phyloP scores from a whole-genome alignment of 495 filamentous ascomycete species.

The Hyaloscypha finlandica region DNA sequence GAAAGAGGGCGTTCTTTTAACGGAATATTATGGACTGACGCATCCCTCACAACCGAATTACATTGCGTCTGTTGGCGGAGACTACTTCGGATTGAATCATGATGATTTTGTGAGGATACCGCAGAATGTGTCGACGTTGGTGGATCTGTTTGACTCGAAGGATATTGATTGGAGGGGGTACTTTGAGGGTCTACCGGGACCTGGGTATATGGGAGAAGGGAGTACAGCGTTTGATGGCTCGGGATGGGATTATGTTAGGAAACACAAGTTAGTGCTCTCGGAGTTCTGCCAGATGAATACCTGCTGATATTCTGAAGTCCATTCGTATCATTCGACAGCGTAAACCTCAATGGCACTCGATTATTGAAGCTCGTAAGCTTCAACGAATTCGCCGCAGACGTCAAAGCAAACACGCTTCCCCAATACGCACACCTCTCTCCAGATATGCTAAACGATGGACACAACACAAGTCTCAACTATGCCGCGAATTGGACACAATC shows the following conservation, averaged over 20 bases:
- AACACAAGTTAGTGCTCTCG: constrained; percentile 59
- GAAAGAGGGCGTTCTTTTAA: constrained; percentile 62
- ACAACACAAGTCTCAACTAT: constrained; percentile 63
- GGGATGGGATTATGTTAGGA: constrained; percentile 66
- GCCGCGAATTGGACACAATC: constrained; percentile 58
- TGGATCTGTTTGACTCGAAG: constrained; percentile 65
- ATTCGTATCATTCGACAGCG: constrained; percentile 51
- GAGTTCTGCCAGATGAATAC: not conserved
- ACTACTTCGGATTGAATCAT: constrained; percentile 69
- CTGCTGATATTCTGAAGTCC: constrained; percentile 39
- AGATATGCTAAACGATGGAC: constrained; percentile 72
- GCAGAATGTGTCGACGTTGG: constrained; percentile 66
- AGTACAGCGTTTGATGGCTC: constrained; percentile 46
- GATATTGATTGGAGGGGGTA: constrained; percentile 66
- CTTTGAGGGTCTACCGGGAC: constrained; percentile 65
- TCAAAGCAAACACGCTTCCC: constrained; percentile 57
- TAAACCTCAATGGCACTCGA: constrained; percentile 53
- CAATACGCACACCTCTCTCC: constrained; percentile 70
- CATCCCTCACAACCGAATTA: constrained; percentile 64
- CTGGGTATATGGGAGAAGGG: constrained; percentile 64
- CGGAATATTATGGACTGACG: constrained; percentile 61
- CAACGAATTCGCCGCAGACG: constrained; percentile 51
- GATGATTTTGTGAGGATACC: constrained; percentile 62
- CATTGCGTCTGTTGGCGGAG: constrained; percentile 60
- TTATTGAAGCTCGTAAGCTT: constrained; percentile 63